Conservation (phyloP, 768 basidiomycete genomes). For the Termitomyces sp. region DNA sequence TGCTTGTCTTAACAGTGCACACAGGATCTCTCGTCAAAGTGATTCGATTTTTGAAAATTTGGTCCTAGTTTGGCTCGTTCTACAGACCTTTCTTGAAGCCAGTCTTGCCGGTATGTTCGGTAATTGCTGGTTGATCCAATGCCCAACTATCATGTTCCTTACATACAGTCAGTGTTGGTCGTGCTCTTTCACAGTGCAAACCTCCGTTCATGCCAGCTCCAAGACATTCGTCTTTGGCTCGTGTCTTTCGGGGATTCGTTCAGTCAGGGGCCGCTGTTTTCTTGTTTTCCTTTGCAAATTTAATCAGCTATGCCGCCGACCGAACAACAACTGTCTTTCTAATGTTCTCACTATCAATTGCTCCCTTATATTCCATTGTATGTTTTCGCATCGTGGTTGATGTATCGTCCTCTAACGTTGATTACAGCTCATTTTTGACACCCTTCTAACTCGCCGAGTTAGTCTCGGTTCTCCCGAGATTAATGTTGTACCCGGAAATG, state of each 20-base stretch:
- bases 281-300: conserved; percentile 28
- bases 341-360: conserved; percentile 34
- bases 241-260: conserved; percentile 27
- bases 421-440: conserved; percentile 9
- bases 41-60: background rate
- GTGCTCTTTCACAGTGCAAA: conserved; percentile 15
- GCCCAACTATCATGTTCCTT: background rate
- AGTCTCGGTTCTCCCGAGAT: conserved; percentile 5
- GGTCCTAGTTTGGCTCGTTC: conserved; percentile 5
- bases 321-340: conserved; percentile 25
- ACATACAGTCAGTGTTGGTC: conserved; percentile 13
- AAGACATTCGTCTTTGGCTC: conserved; percentile 18
- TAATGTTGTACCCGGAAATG: background rate
- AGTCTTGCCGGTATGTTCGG: conserved; percentile 5
- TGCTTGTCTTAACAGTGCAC: background rate
- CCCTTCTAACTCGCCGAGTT: conserved; percentile 10
- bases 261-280: conserved; percentile 30
- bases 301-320: conserved; percentile 22
- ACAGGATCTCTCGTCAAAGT: background rate
- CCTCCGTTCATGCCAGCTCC: conserved; percentile 9
- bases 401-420: background rate
- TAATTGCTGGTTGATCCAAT: background rate
- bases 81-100: conserved; percentile 7
- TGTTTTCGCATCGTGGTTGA: background rate
- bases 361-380: conserved; percentile 37